Base-by-base conservation (phyloP, 148 eudicot species). In the Rhododendron ferrugineum region DNA sequence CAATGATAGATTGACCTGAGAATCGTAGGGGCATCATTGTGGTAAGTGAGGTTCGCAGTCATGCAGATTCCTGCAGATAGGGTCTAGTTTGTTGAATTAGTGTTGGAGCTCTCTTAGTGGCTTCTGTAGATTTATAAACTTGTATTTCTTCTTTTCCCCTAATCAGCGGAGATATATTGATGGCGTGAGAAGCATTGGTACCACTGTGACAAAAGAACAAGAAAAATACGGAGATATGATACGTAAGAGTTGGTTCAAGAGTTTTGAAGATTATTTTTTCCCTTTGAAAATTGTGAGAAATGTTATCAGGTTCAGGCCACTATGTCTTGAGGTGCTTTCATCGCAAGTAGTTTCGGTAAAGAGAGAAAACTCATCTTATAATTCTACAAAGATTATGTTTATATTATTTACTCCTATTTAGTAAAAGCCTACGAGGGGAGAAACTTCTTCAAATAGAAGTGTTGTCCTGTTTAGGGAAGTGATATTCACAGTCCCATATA, bases 31-130 rank as follows among this genome's bases (percentile, higher is more conserved):
- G 64, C 64, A 58, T 4, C 64, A 58, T 58, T 58, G 64, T 58
- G 3, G 26, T 2, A 10, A 32, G 72, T 97, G 11, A 95, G 98
- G 54, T 5, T 77, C 92, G 28, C 91, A 22, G 23, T 58, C 9
- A 20, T 8, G 9, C 8, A 1, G 66, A 58, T 58, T 58, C 26
- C 66, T 6, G n/a, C 26, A 58, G 66, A 58, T 58, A 1, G 66
- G 23, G 11, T 23, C 26, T 58, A 58, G n/a, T 58, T 58, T 22
- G 4, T 58, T 22, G 1, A 58, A 58, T 58, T 23, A 22, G 23
- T 58, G 66, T 58, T 22, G n/a, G 66, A 58, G 7, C n/a, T 58
- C n/a, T 58, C 66, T 58, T 22, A 22, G 26, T 58, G 10, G n/a
- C 66, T 58, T 58, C 26, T 58, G 2, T 58, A 58, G 66, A 58